Evolutionary conservation across 2,329 filamentous ascomycete species (phyloP).

Genomic region (Aspergillus bombycis): DNA sequence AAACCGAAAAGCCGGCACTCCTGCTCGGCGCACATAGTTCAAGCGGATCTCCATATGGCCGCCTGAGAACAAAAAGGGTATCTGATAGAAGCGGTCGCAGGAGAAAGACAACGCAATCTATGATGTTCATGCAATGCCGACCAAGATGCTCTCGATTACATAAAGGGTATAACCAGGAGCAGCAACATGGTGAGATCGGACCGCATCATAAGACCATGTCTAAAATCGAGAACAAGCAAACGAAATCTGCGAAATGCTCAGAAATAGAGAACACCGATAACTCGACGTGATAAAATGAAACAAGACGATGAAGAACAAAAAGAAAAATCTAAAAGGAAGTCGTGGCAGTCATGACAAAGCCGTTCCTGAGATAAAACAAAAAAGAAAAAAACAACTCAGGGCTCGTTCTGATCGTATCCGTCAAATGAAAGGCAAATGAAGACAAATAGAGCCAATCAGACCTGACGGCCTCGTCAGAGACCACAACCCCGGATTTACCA

Average conservation of each 20-base stretch:
- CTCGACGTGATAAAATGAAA: slow-evolving; percentile 27
- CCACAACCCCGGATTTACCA: slow-evolving; percentile 50
- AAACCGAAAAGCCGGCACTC: slow-evolving; percentile 39
- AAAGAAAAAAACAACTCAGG: slow-evolving; percentile 34
- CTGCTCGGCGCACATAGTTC: slow-evolving; percentile 44
- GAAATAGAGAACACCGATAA: slow-evolving; percentile 28
- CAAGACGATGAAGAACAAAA: slow-evolving; percentile 24
- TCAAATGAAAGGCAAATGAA: slow-evolving; percentile 37
- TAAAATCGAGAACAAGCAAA: slow-evolving; percentile 36
- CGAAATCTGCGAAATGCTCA: slow-evolving; percentile 29
- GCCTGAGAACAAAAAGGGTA: slow-evolving; percentile 51
- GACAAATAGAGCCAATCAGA: slow-evolving; percentile 41
- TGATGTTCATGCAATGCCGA: slow-evolving; percentile 52
- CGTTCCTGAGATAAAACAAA: slow-evolving; percentile 37
- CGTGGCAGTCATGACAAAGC: slow-evolving; percentile 52
- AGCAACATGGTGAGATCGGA: slow-evolving; percentile 35
- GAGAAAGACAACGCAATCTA: slow-evolving; percentile 56
- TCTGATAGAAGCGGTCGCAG: slow-evolving; percentile 50
- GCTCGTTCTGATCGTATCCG: slow-evolving; percentile 45
- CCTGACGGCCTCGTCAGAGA: slow-evolving; percentile 45
- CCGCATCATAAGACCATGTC: slow-evolving; percentile 45
- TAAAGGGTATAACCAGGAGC: slow-evolving; percentile 29
- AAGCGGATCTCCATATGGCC: slow-evolving; percentile 42
- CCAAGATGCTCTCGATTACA: slow-evolving; percentile 35
- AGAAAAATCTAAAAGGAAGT: slow-evolving; percentile 39